Percentiles rank a stretch among this genome's conserved stretches.
Conservation (phyloP, 371 early-diverging fungal genomes). For the Funneliformis caledonium region DNA sequence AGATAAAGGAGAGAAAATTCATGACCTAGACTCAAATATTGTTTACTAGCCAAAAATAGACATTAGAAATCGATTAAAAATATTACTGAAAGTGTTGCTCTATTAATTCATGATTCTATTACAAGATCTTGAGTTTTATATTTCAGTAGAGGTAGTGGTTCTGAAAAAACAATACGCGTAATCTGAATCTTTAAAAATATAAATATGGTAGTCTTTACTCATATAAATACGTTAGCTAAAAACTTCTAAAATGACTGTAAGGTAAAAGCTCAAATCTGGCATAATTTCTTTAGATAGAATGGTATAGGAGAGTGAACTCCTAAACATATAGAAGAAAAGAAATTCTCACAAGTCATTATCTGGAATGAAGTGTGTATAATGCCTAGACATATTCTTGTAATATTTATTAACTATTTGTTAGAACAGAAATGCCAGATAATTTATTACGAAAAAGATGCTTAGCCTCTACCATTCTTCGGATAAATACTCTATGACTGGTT, state of each 20-base stretch:
- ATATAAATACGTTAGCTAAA: constrained; percentile 24
- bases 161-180: constrained; percentile 3
- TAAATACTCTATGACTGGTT: constrained; percentile 24
- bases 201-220: constrained; percentile 9
- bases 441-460: not conserved
- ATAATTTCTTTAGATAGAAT: too few species aligned
- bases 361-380: constrained; percentile 32
- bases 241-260: not conserved
- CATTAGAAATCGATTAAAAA: not conserved
- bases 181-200: constrained; percentile 24
- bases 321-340: constrained; percentile 25
- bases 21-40: too few species aligned
- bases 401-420: constrained; percentile 23
- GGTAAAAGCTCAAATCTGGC: too few species aligned
- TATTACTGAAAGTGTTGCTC: constrained; percentile 7
- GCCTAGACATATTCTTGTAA: constrained; percentile 17
- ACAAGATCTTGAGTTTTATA: not conserved
- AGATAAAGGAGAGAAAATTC: constrained; percentile 18
- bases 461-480: too few species aligned
- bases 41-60: not conserved
- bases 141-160: not conserved
- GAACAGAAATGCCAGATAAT: constrained; percentile 32
- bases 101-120: too few species aligned
- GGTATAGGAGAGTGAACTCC: too few species aligned
- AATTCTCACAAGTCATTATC: constrained; percentile 29